phyloP scores from a whole-genome alignment of 257 asterid species.

The Nicotiana tabacum region DNA sequence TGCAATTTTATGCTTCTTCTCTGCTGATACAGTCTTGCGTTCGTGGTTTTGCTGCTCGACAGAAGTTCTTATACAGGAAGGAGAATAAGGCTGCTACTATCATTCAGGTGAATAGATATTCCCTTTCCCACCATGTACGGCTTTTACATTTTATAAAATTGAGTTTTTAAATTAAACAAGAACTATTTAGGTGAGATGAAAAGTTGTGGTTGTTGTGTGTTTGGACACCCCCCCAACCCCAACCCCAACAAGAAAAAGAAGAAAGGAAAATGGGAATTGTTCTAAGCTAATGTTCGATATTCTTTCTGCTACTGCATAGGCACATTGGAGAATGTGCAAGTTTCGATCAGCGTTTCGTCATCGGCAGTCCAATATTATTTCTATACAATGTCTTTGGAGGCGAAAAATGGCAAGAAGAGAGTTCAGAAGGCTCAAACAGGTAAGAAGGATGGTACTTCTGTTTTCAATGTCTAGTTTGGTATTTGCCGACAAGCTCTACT shows the following conservation, averaged over 20 bases:
- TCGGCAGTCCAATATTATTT: slow-evolving; percentile 72
- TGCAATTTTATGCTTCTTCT: slow-evolving; percentile 53
- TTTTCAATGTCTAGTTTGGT: not conserved
- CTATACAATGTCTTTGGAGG: slow-evolving; percentile 96
- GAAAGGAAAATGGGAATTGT: not conserved
- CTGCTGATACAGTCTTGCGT: slow-evolving; percentile 57
- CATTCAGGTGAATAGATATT: slow-evolving; percentile 61
- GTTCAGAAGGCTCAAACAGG: slow-evolving; percentile 87
- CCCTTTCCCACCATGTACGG: not conserved
- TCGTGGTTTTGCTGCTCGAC: slow-evolving; percentile 74
- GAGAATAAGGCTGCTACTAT: slow-evolving; percentile 72
- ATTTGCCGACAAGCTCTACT: not conserved
- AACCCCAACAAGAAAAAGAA: not conserved
- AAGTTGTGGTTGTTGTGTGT: not conserved
- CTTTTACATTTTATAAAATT: not conserved
- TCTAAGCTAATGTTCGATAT: not conserved
- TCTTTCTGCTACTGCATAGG: slow-evolving; percentile 40
- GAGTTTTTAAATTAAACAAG: not conserved
- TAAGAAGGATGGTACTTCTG: slow-evolving; percentile 19
- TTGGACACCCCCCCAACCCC: not conserved
- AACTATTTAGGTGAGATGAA: not conserved
- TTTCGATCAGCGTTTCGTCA: slow-evolving; percentile 57
- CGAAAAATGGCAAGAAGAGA: slow-evolving; percentile 85
- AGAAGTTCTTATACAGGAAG: slow-evolving; percentile 45
- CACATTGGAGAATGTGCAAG: slow-evolving; percentile 87